Percentiles rank a stretch among this genome's conserved stretches.
Conservation (phyloP, 768 basidiomycete species). For the Udeniomyces megalosporus region DNA sequence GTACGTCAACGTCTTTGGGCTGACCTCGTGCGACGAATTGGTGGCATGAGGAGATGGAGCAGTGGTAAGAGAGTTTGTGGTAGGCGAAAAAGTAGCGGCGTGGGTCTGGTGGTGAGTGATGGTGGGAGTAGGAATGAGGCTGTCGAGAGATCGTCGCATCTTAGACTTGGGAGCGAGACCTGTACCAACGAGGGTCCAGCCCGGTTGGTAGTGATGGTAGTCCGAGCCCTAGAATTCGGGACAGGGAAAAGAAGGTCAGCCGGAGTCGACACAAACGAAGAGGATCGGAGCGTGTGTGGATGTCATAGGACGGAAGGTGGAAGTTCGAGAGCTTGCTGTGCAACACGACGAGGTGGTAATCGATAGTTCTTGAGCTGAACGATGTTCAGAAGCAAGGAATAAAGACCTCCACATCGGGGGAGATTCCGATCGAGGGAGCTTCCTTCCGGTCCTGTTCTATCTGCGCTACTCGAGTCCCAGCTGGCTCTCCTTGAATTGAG, state of each 20-base stretch:
- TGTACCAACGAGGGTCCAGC: slow-evolving; percentile 90
- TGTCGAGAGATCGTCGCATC: slow-evolving; percentile 47
- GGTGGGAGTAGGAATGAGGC: slow-evolving; percentile 60
- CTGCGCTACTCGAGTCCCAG: too few species aligned
- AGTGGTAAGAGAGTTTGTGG: slow-evolving; percentile 55
- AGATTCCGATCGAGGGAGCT: too few species aligned
- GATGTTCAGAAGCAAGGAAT: too few species aligned
- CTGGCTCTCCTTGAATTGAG: too few species aligned
- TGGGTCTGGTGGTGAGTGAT: slow-evolving; percentile 48
- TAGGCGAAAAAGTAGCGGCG: slow-evolving; percentile 58
- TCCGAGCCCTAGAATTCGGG: slow-evolving; percentile 1
- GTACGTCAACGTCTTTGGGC: slow-evolving; percentile 39
- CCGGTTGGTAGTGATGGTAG: slow-evolving; percentile 43
- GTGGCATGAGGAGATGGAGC: slow-evolving; percentile 35
- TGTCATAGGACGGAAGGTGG: too few species aligned
- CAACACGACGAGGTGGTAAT: too few species aligned
- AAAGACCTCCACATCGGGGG: too few species aligned
- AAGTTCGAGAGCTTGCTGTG: too few species aligned
- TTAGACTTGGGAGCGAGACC: slow-evolving; percentile 52
- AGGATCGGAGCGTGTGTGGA: too few species aligned
- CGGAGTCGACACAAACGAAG: too few species aligned
- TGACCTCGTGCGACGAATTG: slow-evolving; percentile 30
- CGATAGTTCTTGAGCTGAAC: too few species aligned
- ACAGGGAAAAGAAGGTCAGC: slow-evolving; percentile 16
- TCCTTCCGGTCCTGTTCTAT: too few species aligned